Percentiles rank a stretch among this genome's conserved stretches.
Conservation (phyloP, 352 stramenopile genomes). For the Phytophthora sojae region DNA sequence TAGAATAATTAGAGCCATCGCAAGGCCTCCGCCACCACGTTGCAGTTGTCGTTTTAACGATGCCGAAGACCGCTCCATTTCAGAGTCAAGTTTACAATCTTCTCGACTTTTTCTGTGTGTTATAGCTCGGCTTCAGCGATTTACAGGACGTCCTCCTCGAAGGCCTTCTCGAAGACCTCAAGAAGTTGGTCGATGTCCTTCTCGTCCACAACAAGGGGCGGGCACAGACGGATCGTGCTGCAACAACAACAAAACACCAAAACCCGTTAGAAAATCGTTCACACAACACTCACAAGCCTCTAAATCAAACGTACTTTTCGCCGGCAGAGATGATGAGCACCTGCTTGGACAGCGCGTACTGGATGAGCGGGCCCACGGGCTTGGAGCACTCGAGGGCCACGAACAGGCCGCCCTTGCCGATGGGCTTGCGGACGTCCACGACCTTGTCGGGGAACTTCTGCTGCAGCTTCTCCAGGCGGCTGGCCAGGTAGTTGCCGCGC, state of each 20-base stretch:
- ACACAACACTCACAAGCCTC: neutral
- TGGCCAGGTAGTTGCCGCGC: conserved; percentile 64
- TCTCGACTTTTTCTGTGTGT: conserved; percentile 14
- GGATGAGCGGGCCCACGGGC: conserved; percentile 64
- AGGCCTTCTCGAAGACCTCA: conserved; percentile 70
- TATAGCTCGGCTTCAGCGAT: conserved; percentile 9
- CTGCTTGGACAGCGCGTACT: conserved; percentile 77
- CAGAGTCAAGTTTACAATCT: conserved; percentile 13
- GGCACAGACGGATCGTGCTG: conserved; percentile 84
- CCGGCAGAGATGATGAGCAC: conserved; percentile 86
- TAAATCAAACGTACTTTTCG: conserved; percentile 68
- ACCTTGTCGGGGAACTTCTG: conserved; percentile 80
- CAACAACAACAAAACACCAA: conserved; percentile 1
- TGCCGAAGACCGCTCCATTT: conserved; percentile 21
- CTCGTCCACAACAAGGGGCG: conserved; percentile 82
- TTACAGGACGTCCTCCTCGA: conserved; percentile 66
- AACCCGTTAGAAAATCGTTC: neutral
- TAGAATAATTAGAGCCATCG: conserved; percentile 9
- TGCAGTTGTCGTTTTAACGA: conserved; percentile 1
- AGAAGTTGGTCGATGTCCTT: conserved; percentile 83
- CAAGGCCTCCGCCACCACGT: neutral
- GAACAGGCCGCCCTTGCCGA: conserved; percentile 81
- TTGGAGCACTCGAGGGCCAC: conserved; percentile 80
- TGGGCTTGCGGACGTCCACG: conserved; percentile 67
- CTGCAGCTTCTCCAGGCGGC: conserved; percentile 67